Evolutionary conservation across 352 stramenopile genomes (phyloP).

Genomic region (Phytophthora sansomeana): DNA sequence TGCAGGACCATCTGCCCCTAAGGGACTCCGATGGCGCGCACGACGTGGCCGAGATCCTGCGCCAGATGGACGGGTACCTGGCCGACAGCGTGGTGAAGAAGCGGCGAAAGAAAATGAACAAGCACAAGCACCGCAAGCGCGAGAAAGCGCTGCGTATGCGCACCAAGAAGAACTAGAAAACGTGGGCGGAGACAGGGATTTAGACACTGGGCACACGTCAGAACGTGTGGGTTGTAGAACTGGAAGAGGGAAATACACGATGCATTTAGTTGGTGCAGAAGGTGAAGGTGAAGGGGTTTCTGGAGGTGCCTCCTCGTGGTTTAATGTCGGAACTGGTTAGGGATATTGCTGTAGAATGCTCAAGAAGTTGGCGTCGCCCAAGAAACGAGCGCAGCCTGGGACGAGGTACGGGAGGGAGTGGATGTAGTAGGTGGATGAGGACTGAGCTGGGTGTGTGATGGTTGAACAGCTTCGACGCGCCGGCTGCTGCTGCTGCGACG

Average conservation of each 20-base stretch:
- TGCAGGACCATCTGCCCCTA: conserved; percentile 67
- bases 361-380: conserved; percentile 61
- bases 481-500: conserved; percentile 4
- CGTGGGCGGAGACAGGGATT: not conserved
- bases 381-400: conserved; percentile 10
- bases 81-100: conserved; percentile 91
- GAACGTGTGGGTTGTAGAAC: conserved; percentile 1
- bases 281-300: too few relatives aligned
- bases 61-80: conserved; percentile 79
- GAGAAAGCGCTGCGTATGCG: conserved; percentile 89
- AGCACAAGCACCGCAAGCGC: conserved; percentile 93
- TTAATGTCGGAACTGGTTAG: too few relatives aligned
- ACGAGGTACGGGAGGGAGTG: not conserved
- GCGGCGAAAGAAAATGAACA: conserved; percentile 94
- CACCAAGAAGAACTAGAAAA: conserved; percentile 89
- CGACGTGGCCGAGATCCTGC: conserved; percentile 65
- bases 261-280: conserved; percentile 25
- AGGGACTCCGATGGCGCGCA: conserved; percentile 44
- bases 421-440: not conserved
- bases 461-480: conserved; percentile 12
- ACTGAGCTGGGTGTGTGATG: not conserved
- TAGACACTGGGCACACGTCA: not conserved
- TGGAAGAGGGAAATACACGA: conserved; percentile 22
- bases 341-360: conserved; percentile 33
- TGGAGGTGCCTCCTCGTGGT: too few relatives aligned